Percentiles rank a stretch among this genome's conserved stretches.
Conservation (phyloP, 139 green algal species). For the Chlamydomonas asymmetrica region DNA sequence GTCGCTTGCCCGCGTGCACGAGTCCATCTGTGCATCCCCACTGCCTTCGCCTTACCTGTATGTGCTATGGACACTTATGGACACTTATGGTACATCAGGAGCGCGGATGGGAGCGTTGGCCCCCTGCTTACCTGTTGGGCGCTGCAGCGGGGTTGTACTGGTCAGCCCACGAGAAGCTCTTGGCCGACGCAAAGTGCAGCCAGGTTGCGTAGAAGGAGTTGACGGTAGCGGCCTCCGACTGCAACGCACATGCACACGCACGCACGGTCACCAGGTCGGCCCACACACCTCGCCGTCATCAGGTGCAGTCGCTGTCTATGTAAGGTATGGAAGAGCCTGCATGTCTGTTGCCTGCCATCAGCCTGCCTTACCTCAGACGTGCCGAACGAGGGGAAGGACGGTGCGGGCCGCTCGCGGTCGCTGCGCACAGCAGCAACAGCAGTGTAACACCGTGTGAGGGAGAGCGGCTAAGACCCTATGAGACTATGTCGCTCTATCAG, state of each 20-base stretch:
- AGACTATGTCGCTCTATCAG: slow-evolving; percentile 4
- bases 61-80: too few species aligned
- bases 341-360: too few species aligned
- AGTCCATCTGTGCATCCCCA: too few species aligned
- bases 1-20: too few species aligned
- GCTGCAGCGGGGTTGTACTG: slow-evolving; percentile 82
- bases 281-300: too few species aligned
- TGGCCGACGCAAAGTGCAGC: slow-evolving; percentile 75
- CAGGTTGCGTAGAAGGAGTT: slow-evolving; percentile 86
- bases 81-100: too few species aligned
- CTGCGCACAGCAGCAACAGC: not conserved
- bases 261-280: too few species aligned
- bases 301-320: too few species aligned
- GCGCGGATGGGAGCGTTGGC: too few species aligned
- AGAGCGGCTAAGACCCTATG: not conserved
- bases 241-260: not conserved
- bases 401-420: slow-evolving; percentile 17
- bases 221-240: slow-evolving; percentile 56
- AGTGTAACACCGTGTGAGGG: not conserved
- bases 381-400: slow-evolving; percentile 31
- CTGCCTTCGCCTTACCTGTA: too few species aligned
- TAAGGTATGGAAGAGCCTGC: too few species aligned
- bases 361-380: too few species aligned
- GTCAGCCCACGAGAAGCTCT: slow-evolving; percentile 89
- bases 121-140: slow-evolving; percentile 72